Conservation (phyloP, 352 stramenopile species). For the Globisporangium paroecandrum region DNA sequence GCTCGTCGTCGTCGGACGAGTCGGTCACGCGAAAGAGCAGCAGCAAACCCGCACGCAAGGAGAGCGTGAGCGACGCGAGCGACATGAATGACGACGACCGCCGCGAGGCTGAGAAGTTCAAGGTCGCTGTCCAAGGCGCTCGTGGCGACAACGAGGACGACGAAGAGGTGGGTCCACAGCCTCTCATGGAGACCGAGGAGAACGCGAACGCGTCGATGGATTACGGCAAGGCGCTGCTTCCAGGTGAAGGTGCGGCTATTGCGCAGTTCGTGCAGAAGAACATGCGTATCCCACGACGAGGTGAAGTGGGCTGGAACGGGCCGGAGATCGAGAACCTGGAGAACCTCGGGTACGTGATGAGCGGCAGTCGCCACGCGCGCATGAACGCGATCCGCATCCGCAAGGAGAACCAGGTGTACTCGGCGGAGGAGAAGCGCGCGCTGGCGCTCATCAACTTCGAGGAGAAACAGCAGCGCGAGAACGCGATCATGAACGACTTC, state of each 20-base stretch:
- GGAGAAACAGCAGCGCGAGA: conserved; percentile 98
- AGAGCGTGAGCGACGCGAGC: conserved; percentile 15
- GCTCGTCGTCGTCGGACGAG: conserved; percentile 20
- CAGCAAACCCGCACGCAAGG: conserved; percentile 18
- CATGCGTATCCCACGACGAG: conserved; percentile 97
- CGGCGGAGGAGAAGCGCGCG: conserved; percentile 96
- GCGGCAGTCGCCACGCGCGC: conserved; percentile 93
- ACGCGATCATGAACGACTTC: conserved; percentile 97
- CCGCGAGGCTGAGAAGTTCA: conserved; percentile 85
- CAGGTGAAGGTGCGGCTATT: conserved; percentile 93
- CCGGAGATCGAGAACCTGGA: conserved; percentile 97
- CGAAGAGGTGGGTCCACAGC: conserved; percentile 86
- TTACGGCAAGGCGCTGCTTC: conserved; percentile 92
- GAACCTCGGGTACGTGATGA: conserved; percentile 96
- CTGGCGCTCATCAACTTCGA: conserved; percentile 98
- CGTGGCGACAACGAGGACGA: conserved; percentile 62
- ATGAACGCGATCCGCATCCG: conserved; percentile 99
- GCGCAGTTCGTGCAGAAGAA: conserved; percentile 99
- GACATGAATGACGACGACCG: conserved; percentile 58
- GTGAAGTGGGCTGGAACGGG: conserved; percentile 96
- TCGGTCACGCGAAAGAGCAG: conserved; percentile 20
- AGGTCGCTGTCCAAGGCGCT: conserved; percentile 76
- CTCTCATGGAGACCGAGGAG: conserved; percentile 46
- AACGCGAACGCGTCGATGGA: conserved; percentile 52
- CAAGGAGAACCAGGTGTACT: conserved; percentile 99